Evolutionary conservation across 208 protist genomes (phyloP).

Genomic region (Porcisia hertigi): DNA sequence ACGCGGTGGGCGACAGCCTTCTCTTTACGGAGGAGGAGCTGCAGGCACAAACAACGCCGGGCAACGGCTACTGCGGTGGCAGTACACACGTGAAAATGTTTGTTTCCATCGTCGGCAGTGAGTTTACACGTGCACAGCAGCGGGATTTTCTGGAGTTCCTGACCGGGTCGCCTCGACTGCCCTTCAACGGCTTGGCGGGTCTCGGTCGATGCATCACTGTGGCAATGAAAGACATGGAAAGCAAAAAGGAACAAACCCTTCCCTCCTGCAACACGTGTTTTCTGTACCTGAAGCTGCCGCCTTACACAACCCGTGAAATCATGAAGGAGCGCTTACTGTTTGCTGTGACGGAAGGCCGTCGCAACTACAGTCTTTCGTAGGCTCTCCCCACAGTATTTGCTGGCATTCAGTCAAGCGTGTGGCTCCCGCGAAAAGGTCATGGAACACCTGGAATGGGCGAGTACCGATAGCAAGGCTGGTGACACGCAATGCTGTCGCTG

Average conservation of each 20-base stretch:
- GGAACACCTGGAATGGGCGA: background rate
- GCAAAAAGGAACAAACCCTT: constrained; percentile 60
- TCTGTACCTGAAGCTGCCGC: constrained; percentile 90
- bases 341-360: constrained; percentile 84
- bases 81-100: constrained; percentile 70
- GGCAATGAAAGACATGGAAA: constrained; percentile 83
- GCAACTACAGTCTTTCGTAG: constrained; percentile 88
- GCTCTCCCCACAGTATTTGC: constrained; percentile 5
- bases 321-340: constrained; percentile 74
- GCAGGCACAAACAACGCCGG: constrained; percentile 47
- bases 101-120: constrained; percentile 62
- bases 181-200: constrained; percentile 73
- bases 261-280: constrained; percentile 94
- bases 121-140: constrained; percentile 73
- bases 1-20: constrained; percentile 17
- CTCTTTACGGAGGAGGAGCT: constrained; percentile 79
- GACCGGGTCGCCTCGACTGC: constrained; percentile 83
- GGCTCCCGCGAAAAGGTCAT: background rate
- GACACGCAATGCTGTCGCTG: background rate
- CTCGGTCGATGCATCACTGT: constrained; percentile 81
- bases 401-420: background rate
- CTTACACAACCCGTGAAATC: constrained; percentile 68
- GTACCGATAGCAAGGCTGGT: background rate
- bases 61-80: constrained; percentile 82
- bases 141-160: constrained; percentile 88